phyloP scores from a whole-genome alignment of 305 asterid species.

The Solanum hybrid region DNA sequence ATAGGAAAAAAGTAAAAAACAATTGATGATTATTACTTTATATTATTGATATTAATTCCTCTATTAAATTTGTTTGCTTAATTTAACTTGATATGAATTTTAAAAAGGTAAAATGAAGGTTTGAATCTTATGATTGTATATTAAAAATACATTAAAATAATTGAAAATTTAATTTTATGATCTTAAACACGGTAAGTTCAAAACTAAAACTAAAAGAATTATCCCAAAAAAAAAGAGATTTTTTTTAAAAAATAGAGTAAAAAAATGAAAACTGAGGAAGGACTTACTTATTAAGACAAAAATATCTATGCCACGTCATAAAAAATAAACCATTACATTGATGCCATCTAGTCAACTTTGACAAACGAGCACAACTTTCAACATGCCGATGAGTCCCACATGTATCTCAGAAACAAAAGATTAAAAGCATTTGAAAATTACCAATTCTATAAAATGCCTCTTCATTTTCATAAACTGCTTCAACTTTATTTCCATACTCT shows the following conservation, averaged over 20 bases:
- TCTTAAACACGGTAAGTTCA: too few relatives aligned
- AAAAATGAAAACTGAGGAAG: too few relatives aligned
- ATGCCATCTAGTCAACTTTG: not conserved
- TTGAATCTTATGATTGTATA: too few relatives aligned
- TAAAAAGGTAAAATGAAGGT: not conserved
- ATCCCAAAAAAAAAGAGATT: too few relatives aligned
- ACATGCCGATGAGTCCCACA: not conserved
- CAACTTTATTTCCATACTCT: not conserved
- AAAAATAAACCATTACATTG: not conserved
- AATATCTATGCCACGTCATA: not conserved
- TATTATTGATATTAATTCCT: not conserved
- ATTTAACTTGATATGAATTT: not conserved
- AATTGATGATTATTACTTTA: not conserved
- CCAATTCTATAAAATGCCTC: not conserved
- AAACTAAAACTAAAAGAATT: too few relatives aligned
- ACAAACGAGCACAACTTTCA: not conserved
- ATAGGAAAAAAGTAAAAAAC: not conserved
- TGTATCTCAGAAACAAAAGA: not conserved
- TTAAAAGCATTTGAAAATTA: not conserved
- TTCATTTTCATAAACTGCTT: not conserved
- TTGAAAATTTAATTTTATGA: too few relatives aligned
- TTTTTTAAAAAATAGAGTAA: too few relatives aligned
- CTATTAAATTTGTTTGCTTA: not conserved
- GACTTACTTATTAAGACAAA: too few relatives aligned
- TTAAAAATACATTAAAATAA: not conserved